Evolutionary conservation across 176 grass and related monocot species (phyloP).

Genomic region (Canna indica): DNA sequence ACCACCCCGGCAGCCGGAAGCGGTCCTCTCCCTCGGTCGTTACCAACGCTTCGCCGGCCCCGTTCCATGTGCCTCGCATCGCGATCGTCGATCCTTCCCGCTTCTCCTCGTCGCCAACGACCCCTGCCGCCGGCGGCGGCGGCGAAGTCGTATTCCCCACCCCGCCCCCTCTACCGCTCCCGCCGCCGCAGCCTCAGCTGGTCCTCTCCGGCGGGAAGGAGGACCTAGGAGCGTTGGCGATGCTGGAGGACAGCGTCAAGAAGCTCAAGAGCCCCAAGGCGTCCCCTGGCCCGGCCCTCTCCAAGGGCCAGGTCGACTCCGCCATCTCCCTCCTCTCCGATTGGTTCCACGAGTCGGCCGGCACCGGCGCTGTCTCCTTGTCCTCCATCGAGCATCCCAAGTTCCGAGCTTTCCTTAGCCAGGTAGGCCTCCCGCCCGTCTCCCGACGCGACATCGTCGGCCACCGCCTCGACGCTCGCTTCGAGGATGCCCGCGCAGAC

Average conservation of each 20-base stretch:
- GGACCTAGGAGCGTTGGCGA: conserved; percentile 1
- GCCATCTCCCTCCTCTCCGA: conserved; percentile 55
- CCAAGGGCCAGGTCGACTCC: conserved; percentile 41
- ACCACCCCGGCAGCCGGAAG: conserved; percentile 1
- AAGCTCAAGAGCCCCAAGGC: conserved; percentile 46
- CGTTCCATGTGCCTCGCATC: background rate
- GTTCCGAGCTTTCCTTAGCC: conserved; percentile 45
- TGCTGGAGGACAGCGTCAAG: conserved; percentile 13
- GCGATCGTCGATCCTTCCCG: background rate
- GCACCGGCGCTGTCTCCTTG: conserved; percentile 32
- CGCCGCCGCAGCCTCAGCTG: background rate
- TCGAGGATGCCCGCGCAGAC: conserved; percentile 36
- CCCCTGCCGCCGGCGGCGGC: background rate
- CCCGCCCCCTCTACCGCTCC: background rate
- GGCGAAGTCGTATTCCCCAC: background rate
- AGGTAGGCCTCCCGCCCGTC: conserved; percentile 48
- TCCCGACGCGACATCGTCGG: conserved; percentile 32
- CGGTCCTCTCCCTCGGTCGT: background rate
- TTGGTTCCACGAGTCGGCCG: conserved; percentile 76
- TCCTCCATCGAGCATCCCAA: conserved; percentile 60
- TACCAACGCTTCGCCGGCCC: background rate
- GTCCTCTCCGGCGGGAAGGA: conserved; percentile 6
- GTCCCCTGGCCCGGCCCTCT: conserved; percentile 28
- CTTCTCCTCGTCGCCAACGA: conserved; percentile 4
- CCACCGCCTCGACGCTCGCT: conserved; percentile 48